These are phyloP conservation scores for Pyrenochaeta sp. DNA, from an alignment of 2,329 filamentous ascomycete species.

Conservation along the genomic window DNA sequence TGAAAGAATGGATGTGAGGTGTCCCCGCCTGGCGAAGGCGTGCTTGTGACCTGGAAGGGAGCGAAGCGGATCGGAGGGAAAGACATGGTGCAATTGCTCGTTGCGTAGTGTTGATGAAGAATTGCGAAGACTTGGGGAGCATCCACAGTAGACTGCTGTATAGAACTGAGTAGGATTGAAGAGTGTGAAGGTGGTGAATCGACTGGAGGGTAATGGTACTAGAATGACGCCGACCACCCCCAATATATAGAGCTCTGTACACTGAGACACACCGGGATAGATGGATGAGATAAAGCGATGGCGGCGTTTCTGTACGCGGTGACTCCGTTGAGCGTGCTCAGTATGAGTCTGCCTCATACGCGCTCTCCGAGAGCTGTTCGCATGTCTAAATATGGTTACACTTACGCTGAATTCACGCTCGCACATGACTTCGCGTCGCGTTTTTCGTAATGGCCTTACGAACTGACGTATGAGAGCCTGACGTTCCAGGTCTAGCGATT, in stretches of 20 bases:
- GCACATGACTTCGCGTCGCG: conserved; percentile 38
- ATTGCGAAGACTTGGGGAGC: not conserved
- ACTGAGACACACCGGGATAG: not conserved
- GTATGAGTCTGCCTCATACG: conserved; percentile 27
- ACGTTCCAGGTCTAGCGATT: conserved; percentile 5
- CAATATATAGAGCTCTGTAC: not conserved
- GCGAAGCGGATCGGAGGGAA: conserved; percentile 41
- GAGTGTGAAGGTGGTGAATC: not conserved
- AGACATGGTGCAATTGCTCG: conserved; percentile 13
- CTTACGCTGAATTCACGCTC: conserved; percentile 12
- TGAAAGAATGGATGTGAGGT: conserved; percentile 30
- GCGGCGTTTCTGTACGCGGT: conserved; percentile 1
- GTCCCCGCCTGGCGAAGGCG: conserved; percentile 23
- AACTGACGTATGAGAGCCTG: conserved; percentile 9
- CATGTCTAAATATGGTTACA: conserved; percentile 9
- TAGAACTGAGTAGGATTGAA: not conserved
- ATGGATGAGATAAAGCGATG: conserved; percentile 1
- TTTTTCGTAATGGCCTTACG: conserved; percentile 19
- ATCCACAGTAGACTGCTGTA: too few species aligned
- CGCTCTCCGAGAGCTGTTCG: not conserved
- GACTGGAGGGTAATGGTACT: not conserved
- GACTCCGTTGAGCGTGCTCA: conserved; percentile 3
- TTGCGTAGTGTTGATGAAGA: not conserved
- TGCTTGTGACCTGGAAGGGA: conserved; percentile 38
- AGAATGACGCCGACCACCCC: not conserved